Percentiles rank a stretch among this genome's conserved stretches.
phyloP scores from a whole-genome alignment of 495 filamentous ascomycete genomes.

The Cercophora scortea region DNA sequence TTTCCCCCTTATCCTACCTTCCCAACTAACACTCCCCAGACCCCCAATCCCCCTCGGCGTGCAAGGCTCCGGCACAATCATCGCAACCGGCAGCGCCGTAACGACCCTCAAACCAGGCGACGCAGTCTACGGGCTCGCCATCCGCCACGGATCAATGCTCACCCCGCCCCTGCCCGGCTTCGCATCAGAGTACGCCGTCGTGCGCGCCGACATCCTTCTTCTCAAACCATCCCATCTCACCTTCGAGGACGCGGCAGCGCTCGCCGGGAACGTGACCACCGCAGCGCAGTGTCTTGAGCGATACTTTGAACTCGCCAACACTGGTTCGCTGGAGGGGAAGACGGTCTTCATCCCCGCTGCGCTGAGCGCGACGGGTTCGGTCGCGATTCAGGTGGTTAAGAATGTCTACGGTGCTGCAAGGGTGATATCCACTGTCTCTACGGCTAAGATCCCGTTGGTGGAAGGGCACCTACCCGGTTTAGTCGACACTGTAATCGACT shows the following conservation, averaged over 20 bases:
- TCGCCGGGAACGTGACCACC: constrained; percentile 33
- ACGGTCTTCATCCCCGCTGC: constrained; percentile 47
- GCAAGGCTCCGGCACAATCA: constrained; percentile 36
- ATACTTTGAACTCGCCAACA: constrained; percentile 22
- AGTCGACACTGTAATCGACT: constrained; percentile 40
- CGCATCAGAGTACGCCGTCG: constrained; percentile 32
- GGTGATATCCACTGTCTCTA: constrained; percentile 47
- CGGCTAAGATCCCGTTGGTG: constrained; percentile 42
- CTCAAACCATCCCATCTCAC: constrained; percentile 30
- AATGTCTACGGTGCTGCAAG: constrained; percentile 40
- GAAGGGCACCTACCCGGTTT: constrained; percentile 27
- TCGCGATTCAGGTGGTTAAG: constrained; percentile 46
- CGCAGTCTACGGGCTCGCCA: constrained; percentile 36
- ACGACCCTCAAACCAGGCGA: constrained; percentile 41
- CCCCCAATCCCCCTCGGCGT: constrained; percentile 21
- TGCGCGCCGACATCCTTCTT: constrained; percentile 14
- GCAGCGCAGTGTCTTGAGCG: constrained; percentile 35
- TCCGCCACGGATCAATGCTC: constrained; percentile 18
- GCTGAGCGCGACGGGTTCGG: constrained; percentile 42
- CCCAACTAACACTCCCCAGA: background rate
- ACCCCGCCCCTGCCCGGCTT: constrained; percentile 16
- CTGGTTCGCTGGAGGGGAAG: constrained; percentile 39
- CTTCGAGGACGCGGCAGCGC: constrained; percentile 26
- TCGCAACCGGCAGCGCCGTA: constrained; percentile 33
- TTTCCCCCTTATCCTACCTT: background rate